Base-by-base conservation (phyloP, 140 eudicot genomes). In the Ambrosia hybrid region DNA sequence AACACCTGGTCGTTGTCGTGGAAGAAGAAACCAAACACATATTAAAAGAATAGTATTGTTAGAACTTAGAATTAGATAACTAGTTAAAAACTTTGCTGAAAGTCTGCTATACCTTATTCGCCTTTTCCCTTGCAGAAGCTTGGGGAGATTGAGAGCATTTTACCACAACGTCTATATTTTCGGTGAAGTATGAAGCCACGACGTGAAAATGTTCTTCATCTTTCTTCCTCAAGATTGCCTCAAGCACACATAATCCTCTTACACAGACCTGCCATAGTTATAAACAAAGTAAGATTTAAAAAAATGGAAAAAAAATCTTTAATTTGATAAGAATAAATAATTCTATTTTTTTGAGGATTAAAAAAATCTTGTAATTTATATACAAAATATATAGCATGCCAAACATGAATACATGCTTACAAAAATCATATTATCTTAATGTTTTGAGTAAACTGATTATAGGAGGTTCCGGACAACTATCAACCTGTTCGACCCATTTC, bases 131-230 rank as follows among this genome's bases (percentile, higher is more conserved):
- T 64, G 90, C 73, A 68, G 97, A 93, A 70, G 97, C 92, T 80
- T 93, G 98, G 51, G 98, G 98, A 71, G 98, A 93, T 70, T 93
- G 96, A 53, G 89, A 85, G 79, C 98, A 93, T 69, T 79, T 85
- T 6, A 83, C 66, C 68, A 93, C 89, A 5, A 45, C 70, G 68
- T 93, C 96, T 14, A 26, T 83, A 81, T 90, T 85, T 53, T 87
- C 98, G 56, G 74, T 51, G 59, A 87, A 90, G 69, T 83, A 87
- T 36, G 92, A 84, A 16, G 78, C 75, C 41, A 91, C 79, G 70
- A 77, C 6, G 2, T 17, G 46, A 58, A 76, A 69, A 49, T 48
- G 65, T 51, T 76, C 75, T 3, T 80, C 88, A 38, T 93, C 93
- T 72, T 74, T 82, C 83, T 82, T 93, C 78, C 98, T 84, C 86